Base-by-base conservation (phyloP, 495 filamentous ascomycete genomes). In the Podospora comata region DNA sequence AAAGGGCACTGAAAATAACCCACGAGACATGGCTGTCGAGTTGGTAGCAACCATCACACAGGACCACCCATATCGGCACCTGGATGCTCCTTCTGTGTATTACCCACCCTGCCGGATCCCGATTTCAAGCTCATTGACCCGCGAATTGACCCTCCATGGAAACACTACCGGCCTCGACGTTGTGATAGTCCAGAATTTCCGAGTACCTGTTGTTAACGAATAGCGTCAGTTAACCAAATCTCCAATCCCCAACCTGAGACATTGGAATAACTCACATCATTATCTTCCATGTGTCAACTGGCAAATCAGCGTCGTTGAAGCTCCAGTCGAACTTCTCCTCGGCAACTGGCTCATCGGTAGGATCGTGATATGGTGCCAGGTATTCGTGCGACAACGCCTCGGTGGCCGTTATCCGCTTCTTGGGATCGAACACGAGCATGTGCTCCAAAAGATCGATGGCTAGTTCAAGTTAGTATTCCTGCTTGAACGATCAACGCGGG, bases 311-410 rank as follows among this genome's bases (percentile, higher is more conserved):
- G 76, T 99, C 94, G 77, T 97, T 99, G 81, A 99, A 99, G n/a
- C 93, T 97, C 95, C 95, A 99, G 77, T 99, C 95, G 74, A 99
- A 99, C 82, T 96, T 98, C 84, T 97, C 94, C 67, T 96, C 92
- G 27, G 95, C 92, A 15, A 92, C 91, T 7, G 95, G 95, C 82
- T 99, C 95, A 75, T 99, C 95, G 19, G 90, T 93, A 16, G 94
- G 94, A 75, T 99, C 95, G 76, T 99, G 95, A 81, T 99, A 99
- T 15, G 95, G 95, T 16, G 93, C 86, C 57, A 99, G 91, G 76
- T 98, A 99, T 69, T 93, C 91, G 77, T 98, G 92, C 59, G 90
- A 90, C 48, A 99, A 87, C 39, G 90, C 95, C 62, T 93, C 88
- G 68, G 87, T 84, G 13, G 95, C 95, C 58, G 89, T 90, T 73